Percentiles rank a stretch among this genome's conserved stretches.
Evolutionary conservation across 108 stramenopile genomes (phyloP).

Genomic region (Nitzschia inconspicua): DNA sequence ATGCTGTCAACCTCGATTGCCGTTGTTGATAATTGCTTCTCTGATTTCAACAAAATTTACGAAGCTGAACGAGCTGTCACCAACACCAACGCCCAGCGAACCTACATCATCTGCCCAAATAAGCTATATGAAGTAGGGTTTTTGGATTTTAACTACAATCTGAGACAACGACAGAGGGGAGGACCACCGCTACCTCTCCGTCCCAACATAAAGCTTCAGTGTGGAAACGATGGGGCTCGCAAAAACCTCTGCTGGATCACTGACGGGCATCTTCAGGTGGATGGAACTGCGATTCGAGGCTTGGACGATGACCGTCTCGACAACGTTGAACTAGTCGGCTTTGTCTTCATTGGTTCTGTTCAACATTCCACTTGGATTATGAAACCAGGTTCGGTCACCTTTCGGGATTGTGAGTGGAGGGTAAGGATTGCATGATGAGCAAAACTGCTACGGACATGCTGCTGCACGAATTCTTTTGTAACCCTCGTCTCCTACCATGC

Average conservation of each 20-base stretch:
- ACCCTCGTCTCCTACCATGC: not conserved
- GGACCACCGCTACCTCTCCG: conserved; percentile 20
- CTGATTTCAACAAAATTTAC: conserved; percentile 4
- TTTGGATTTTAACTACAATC: conserved; percentile 16
- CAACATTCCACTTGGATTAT: conserved; percentile 28
- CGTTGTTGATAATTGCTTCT: not conserved
- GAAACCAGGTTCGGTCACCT: conserved; percentile 29
- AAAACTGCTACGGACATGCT: not conserved
- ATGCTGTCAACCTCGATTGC: too few species aligned
- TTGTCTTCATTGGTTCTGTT: conserved; percentile 24
- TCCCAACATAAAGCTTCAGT: conserved; percentile 33
- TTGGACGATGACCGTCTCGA: conserved; percentile 14
- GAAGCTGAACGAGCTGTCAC: conserved; percentile 5
- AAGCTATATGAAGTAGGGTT: conserved; percentile 10
- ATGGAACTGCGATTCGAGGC: conserved; percentile 29
- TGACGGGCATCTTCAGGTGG: conserved; percentile 35
- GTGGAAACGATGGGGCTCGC: conserved; percentile 28
- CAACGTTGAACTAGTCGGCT: conserved; percentile 25
- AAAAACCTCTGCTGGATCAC: conserved; percentile 19
- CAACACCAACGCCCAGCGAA: conserved; percentile 18
- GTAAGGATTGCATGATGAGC: conserved; percentile 15
- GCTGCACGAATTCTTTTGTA: not conserved
- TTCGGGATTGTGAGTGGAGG: conserved; percentile 35
- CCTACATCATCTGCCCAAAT: conserved; percentile 18
- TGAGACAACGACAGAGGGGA: not conserved